These are phyloP conservation scores for Monosporascus sp. DNA, from an alignment of 2,329 filamentous ascomycete genomes.

Conservation along the genomic window DNA sequence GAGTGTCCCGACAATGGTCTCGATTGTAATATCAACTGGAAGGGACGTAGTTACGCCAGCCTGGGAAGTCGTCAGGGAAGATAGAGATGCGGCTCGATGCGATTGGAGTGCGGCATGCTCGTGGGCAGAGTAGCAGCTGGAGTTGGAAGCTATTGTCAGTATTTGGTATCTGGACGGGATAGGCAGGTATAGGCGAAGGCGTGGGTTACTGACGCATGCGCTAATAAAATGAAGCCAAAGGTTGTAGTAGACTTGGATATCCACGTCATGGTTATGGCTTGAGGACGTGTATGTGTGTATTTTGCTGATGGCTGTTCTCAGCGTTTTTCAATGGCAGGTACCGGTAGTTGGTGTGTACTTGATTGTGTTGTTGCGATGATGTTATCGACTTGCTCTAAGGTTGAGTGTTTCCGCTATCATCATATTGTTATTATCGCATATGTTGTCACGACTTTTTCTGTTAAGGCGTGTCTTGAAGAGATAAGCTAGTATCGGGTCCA, in stretches of 20 bases:
- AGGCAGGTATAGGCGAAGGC: neutral
- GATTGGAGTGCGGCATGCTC: slow-evolving; percentile 77
- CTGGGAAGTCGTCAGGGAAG: slow-evolving; percentile 38
- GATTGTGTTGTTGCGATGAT: too few relatives aligned
- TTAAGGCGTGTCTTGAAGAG: too few relatives aligned
- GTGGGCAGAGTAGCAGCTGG: slow-evolving; percentile 91
- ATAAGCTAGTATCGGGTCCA: too few relatives aligned
- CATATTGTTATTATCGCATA: too few relatives aligned
- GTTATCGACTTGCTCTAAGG: too few relatives aligned
- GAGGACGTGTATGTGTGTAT: slow-evolving; percentile 5
- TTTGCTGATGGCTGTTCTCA: too few relatives aligned
- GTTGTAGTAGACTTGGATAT: slow-evolving; percentile 65
- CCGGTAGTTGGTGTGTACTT: too few relatives aligned
- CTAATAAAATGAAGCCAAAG: slow-evolving; percentile 71
- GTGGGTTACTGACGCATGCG: slow-evolving; percentile 68
- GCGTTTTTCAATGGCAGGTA: too few relatives aligned
- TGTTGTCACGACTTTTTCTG: too few relatives aligned
- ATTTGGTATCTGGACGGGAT: slow-evolving; percentile 1
- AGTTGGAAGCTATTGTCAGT: slow-evolving; percentile 10
- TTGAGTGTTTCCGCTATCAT: too few relatives aligned
- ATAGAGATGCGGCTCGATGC: slow-evolving; percentile 42
- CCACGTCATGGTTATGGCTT: slow-evolving; percentile 55
- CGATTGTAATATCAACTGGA: slow-evolving; percentile 81
- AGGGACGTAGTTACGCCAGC: slow-evolving; percentile 45
- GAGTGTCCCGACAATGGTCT: slow-evolving; percentile 75